These are phyloP conservation scores for Eutrema heterophyllum DNA, from an alignment of 345 rosid genomes.

Conservation along the genomic window DNA sequence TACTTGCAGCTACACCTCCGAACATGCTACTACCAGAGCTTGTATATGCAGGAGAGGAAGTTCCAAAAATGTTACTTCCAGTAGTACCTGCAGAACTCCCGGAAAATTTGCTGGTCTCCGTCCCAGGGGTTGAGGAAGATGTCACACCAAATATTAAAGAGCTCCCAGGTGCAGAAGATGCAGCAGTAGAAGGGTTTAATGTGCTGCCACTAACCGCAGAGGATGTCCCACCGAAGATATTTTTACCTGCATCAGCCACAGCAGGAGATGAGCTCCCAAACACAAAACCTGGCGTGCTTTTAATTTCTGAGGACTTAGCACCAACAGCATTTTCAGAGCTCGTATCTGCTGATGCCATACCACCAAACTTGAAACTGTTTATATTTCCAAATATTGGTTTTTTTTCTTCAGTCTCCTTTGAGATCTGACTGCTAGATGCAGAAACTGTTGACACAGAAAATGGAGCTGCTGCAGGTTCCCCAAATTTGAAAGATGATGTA, in stretches of 20 bases:
- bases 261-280: constrained; percentile 30
- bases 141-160: constrained; percentile 28
- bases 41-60: constrained; percentile 30
- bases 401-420: constrained; percentile 42
- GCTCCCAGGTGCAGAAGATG: constrained; percentile 33
- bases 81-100: constrained; percentile 29
- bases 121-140: constrained; percentile 22
- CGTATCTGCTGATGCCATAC: constrained; percentile 35
- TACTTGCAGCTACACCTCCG: constrained; percentile 24
- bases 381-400: constrained; percentile 31
- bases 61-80: constrained; percentile 35
- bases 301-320: constrained; percentile 16
- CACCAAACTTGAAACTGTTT: constrained; percentile 34
- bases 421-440: constrained; percentile 24
- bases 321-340: constrained; percentile 29
- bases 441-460: constrained; percentile 32
- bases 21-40: constrained; percentile 35
- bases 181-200: constrained; percentile 9
- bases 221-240: constrained; percentile 28
- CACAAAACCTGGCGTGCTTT: constrained; percentile 23
- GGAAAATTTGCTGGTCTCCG: constrained; percentile 26
- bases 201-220: constrained; percentile 23
- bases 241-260: constrained; percentile 29
- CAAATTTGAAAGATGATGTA: constrained; percentile 40
- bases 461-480: constrained; percentile 34